Conservation (phyloP, 2,329 filamentous ascomycete species). For the Bipolaris sorokiniana region DNA sequence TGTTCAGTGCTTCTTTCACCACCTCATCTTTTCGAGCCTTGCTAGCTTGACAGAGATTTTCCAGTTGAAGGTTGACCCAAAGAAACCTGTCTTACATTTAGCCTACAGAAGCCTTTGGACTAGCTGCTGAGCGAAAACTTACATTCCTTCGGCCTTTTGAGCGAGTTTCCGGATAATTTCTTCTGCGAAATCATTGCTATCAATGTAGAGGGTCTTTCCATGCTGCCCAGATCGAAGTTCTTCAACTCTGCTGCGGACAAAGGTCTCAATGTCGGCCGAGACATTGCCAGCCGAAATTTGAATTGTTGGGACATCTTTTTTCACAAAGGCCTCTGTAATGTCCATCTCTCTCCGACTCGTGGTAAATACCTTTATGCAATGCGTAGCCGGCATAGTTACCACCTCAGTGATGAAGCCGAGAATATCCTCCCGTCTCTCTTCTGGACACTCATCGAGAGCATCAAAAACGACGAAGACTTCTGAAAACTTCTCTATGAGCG, state of each 20-base stretch:
- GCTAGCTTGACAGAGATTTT: conserved; percentile 24
- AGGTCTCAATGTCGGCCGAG: conserved; percentile 22
- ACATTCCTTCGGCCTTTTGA: conserved; percentile 31
- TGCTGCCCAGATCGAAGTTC: conserved; percentile 18
- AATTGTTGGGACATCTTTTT: conserved; percentile 24
- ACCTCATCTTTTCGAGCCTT: conserved; percentile 14
- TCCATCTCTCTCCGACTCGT: conserved; percentile 29
- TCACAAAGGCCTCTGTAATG: conserved; percentile 24
- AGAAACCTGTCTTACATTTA: conserved; percentile 24
- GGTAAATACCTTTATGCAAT: not conserved
- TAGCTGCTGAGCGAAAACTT: conserved; percentile 4
- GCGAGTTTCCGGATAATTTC: conserved; percentile 20
- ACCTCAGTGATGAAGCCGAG: too few species aligned
- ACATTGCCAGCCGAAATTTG: conserved; percentile 25
- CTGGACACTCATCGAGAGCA: too few species aligned
- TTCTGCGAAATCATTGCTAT: conserved; percentile 18
- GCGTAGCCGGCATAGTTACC: too few species aligned
- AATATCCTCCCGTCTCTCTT: too few species aligned
- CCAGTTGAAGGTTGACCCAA: conserved; percentile 30
- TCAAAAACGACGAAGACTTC: too few species aligned
- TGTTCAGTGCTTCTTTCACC: conserved; percentile 20
- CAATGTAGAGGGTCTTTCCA: conserved; percentile 26
- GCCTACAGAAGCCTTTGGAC: not conserved
- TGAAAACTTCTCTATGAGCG: too few species aligned
- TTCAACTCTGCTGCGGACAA: conserved; percentile 19